Evolutionary conservation across 2,329 filamentous ascomycete species (phyloP), one percentile per base, ranked within the genome.

Genomic region (Aspergillus tamarii): DNA sequence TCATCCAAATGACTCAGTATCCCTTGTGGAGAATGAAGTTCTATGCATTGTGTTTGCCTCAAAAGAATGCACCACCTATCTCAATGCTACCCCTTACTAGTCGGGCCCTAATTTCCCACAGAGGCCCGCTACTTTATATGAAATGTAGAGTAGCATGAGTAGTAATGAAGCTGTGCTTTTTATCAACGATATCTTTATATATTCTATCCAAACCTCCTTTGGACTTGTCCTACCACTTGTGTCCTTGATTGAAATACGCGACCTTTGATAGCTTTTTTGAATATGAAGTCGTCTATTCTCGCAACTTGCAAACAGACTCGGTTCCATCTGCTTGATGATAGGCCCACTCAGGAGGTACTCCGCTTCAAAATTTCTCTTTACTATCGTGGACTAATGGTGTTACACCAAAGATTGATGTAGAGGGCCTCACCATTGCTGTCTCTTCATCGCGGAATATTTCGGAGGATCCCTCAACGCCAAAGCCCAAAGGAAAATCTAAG

Each of bases 371-470:
- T n/a, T 8, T 30, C 28, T 57, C 9, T 21, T 16, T 10, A 3
- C 45, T 26, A 11, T 23, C 16, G 16, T 21, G 45, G 32, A 48
- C 30, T 23, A 54, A 52, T 28, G 5, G 1, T 59, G 54, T 28
- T 39, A 12, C 16, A 4, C 46, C 14, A 16, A 16, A 90, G 88
- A 82, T 91, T 59, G 88, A 91, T 64, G 85, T 94, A 48, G 89
- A 92, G 66, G 90, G 90, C 54, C 82, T 94, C n/a, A 87, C 83
- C 62, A 90, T 94, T 65, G 85, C 86, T 1, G 85, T 94, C 53
- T 82, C 82, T 1, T 75, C 70, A 2, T 46, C 68, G 1, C 58
- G 64, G 3, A 69, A 72, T 7, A 60, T 61, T 41, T 57, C 66
- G 1, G 70, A 70, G 23, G 69, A 70, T 30, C 26, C 61, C 9